phyloP scores from a whole-genome alignment of 495 filamentous ascomycete species.

The Penicillium parvum region DNA sequence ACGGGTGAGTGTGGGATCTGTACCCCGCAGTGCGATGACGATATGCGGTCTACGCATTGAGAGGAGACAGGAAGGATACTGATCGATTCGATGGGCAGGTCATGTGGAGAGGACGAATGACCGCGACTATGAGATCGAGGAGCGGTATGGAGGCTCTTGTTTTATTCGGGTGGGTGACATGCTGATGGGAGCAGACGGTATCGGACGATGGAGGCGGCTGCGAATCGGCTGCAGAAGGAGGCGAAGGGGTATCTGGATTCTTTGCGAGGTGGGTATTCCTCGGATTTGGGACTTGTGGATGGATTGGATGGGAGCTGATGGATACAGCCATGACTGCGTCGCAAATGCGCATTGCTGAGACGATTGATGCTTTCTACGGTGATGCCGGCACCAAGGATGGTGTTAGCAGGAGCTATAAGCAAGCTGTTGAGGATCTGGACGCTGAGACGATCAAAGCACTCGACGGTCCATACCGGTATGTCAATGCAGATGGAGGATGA shows the following conservation, averaged over 20 bases:
- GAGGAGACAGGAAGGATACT: slow-evolving; percentile 11
- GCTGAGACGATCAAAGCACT: slow-evolving; percentile 97
- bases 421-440: slow-evolving; percentile 94
- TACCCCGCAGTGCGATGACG: slow-evolving; percentile 26
- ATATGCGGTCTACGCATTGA: too few species aligned
- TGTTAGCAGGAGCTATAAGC: slow-evolving; percentile 93
- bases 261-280: slow-evolving; percentile 62
- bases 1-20: slow-evolving; percentile 54
- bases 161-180: background rate
- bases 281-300: background rate
- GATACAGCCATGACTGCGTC: slow-evolving; percentile 90
- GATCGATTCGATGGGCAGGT: slow-evolving; percentile 42
- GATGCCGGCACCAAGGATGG: slow-evolving; percentile 92
- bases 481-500: too few species aligned
- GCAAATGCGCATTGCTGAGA: slow-evolving; percentile 98
- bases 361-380: slow-evolving; percentile 98
- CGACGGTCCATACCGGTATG: slow-evolving; percentile 89
- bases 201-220: slow-evolving; percentile 92
- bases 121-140: slow-evolving; percentile 97
- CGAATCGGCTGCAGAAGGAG: slow-evolving; percentile 89
- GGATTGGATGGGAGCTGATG: background rate
- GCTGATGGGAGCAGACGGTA: slow-evolving; percentile 60
- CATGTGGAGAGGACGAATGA: slow-evolving; percentile 98
- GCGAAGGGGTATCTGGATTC: slow-evolving; percentile 97
- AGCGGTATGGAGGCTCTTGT: slow-evolving; percentile 54